Base-by-base conservation (phyloP, 768 basidiomycete genomes). In the Rhizopogon vulgaris region DNA sequence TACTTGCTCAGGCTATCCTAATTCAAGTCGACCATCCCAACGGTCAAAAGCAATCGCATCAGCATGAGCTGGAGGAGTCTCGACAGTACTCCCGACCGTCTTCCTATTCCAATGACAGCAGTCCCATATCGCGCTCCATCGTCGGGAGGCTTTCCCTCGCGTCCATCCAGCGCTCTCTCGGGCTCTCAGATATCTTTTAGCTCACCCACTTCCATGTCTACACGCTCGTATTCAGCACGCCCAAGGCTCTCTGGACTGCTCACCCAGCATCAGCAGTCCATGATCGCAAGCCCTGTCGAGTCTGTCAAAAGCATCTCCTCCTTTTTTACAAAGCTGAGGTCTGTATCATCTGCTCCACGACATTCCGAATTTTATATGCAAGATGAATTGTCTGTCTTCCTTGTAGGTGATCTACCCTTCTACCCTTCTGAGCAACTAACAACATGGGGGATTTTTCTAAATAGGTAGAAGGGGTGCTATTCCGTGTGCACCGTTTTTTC, bases 401-500 rank as follows among this genome's bases (percentile, higher is more conserved):
- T 54, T 6, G 62, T 63, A 47, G 48, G 62, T 41, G 7, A 3
- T 39, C 18, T 8, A 24, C 32, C 12, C 38, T 3, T 30, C 6
- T 41, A 15, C 3, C 6, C 8, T 25, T 14, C 6, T 7, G 8
- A 36, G 32, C 6, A 48, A 5, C 9, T 9, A 32, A 24, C 36
- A 11, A 30, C 4, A 14, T 30, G 24, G 4, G 15, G 9, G 9
- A 15, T 17, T n/a, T 18, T n/a, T 3, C n/a, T n/a, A 11, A 14
- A 14, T 49, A 76, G 75, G 71, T 73, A 1, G 69, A 72, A 52
- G 57, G 64, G 40, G 56, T 58, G 3, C 55, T 69, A n/a, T 75
- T 71, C 63, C 72, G 69, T 53, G 69, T 75, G 7, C 73, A 75
- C 48, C 69, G 69, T 1, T 65, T 72, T 53, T 72, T 71, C 48